Conservation (phyloP, 768 basidiomycete species). For the Amanita polypyramis region DNA sequence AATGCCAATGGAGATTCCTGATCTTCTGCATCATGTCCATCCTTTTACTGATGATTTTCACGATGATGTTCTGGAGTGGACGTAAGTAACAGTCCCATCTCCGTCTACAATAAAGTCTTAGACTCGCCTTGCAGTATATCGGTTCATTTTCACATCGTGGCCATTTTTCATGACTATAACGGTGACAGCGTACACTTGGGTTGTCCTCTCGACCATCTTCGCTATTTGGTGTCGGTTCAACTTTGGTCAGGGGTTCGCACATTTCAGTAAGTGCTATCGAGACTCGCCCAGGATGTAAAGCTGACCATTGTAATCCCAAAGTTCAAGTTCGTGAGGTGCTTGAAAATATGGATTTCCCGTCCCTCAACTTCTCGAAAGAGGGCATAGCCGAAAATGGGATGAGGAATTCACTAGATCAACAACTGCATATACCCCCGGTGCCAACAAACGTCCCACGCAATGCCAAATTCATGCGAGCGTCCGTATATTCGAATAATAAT, state of each 20-base stretch:
- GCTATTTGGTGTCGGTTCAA: constrained; percentile 40
- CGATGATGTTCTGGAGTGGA: constrained; percentile 31
- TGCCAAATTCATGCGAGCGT: neutral
- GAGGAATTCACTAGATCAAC: neutral
- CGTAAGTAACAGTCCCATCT: constrained; percentile 19
- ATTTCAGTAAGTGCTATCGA: constrained; percentile 32
- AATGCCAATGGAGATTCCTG: constrained; percentile 27
- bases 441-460: neutral
- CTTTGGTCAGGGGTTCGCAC: constrained; percentile 44
- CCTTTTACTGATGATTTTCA: constrained; percentile 26
- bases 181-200: constrained; percentile 29
- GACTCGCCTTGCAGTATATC: constrained; percentile 23
- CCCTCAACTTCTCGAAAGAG: constrained; percentile 27
- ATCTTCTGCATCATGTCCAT: constrained; percentile 29
- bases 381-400: constrained; percentile 12
- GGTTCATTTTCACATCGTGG: constrained; percentile 32
- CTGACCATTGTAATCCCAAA: constrained; percentile 8
- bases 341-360: constrained; percentile 33
- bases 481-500: constrained; percentile 5
- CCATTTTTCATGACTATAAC: constrained; percentile 39
- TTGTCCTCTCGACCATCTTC: constrained; percentile 29
- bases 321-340: constrained; percentile 30
- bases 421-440: neutral
- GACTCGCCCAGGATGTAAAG: neutral
- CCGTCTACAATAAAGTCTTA: neutral